Base-by-base conservation (phyloP, 495 filamentous ascomycete genomes). In the Aspergillus biplanus region DNA sequence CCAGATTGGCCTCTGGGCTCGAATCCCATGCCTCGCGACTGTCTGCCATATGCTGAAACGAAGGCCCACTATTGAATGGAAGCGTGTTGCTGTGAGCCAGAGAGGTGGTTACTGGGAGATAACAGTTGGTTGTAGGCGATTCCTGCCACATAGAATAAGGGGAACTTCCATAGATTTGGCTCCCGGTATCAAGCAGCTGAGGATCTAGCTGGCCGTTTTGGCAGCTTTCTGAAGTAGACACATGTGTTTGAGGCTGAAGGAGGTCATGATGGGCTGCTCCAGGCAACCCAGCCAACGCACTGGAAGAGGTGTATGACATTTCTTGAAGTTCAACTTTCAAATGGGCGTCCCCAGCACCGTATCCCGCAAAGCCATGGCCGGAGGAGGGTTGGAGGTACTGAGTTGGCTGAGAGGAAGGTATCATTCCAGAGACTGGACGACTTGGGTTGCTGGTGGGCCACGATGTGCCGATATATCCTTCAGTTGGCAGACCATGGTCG, bases 361-460 rank as follows among this genome's bases (percentile, higher is more conserved):
- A 46, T 7, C 59, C 66, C 54, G 69, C 52, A 42, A 68, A 63
- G 50, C 73, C 73, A 21, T 73, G 69, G 46, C 46, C 70, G 56
- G 85, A 76, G 11, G 78, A 82, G 39, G 80, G 80, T 62, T 88
- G 87, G 66, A 89, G 87, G 74, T 90, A 92, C 54, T 88, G 84
- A 44, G 81, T 73, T 32, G 73, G 78, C 63, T 78, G 84, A 62
- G 59, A 75, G 62, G 71, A 82, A 56, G 73, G 81, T 80, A 84
- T 87, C 76, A 75, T 78, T 32, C 78, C 67, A 6, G 89, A 84
- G 52, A 86, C 66, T 5, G 84, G 82, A 67, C 84, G 85, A 15
- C 84, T 85, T 8, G 88, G 86, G 68, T 90, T 87, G 54, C 75
- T 83, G 59, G 81, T 82, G 55, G 77, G 68, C 68, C 76, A 75